A percentile compares a stretch with the other conserved stretches of the same genome.
These are phyloP conservation scores for Candida coquimbonensis DNA, from an alignment of 805 yeast species.

Conservation along the genomic window DNA sequence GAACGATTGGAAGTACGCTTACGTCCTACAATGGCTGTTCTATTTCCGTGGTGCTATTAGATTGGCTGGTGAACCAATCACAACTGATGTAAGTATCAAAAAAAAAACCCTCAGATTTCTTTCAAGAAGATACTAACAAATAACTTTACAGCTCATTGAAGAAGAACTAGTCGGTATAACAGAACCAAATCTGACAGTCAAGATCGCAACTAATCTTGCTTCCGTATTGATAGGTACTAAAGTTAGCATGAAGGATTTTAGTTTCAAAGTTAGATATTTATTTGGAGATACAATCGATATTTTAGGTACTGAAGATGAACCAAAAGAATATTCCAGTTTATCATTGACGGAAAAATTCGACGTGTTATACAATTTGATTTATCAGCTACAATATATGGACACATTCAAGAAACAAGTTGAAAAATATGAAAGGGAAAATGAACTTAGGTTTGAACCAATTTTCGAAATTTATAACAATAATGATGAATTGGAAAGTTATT, in stretches of 20 bases:
- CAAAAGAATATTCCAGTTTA: constrained; percentile 32
- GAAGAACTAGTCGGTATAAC: constrained; percentile 47
- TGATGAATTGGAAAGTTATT: constrained; percentile 18
- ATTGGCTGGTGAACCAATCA: constrained; percentile 45
- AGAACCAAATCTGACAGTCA: constrained; percentile 36
- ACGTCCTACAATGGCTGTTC: constrained; percentile 48
- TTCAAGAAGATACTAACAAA: constrained; percentile 4
- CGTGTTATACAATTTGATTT: constrained; percentile 37
- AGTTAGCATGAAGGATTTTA: constrained; percentile 19
- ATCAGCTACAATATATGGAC: constrained; percentile 35
- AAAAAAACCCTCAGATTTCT: constrained; percentile 6
- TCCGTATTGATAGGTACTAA: constrained; percentile 18
- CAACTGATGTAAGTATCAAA: constrained; percentile 35
- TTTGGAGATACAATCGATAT: constrained; percentile 18
- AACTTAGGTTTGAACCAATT: constrained; percentile 27
- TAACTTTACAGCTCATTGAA: constrained; percentile 30
- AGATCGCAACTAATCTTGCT: constrained; percentile 28
- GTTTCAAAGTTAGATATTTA: constrained; percentile 21
- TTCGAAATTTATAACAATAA: constrained; percentile 13
- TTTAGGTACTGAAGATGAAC: constrained; percentile 21
- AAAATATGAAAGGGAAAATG: constrained; percentile 24
- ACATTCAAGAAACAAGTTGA: constrained; percentile 44
- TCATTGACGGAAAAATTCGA: constrained; percentile 42
- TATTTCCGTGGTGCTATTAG: constrained; percentile 45
- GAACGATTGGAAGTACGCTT: constrained; percentile 31